These are phyloP conservation scores for Lichtheimia hyalospora DNA, from an alignment of 371 early-diverging fungal genomes.

Conservation along the genomic window DNA sequence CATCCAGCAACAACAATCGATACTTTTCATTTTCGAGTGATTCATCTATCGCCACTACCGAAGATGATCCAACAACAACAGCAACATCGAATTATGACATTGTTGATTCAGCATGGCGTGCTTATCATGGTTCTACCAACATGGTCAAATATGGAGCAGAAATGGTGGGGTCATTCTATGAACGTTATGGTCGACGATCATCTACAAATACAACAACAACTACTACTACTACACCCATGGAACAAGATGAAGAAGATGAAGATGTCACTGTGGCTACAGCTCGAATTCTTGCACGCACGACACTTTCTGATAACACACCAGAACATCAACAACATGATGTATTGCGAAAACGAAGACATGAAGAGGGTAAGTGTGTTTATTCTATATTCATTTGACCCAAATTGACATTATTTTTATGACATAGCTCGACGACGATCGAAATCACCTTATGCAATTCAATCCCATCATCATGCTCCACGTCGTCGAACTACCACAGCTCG, in stretches of 20 bases:
- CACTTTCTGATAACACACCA: slow-evolving; percentile 22
- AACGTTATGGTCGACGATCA: slow-evolving; percentile 31
- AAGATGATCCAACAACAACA: slow-evolving; percentile 16
- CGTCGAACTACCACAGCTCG: background rate
- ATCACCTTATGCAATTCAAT: slow-evolving; percentile 1
- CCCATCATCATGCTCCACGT: background rate
- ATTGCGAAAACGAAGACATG: slow-evolving; percentile 8
- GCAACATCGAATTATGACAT: slow-evolving; percentile 65
- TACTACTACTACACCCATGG: too few relatives aligned
- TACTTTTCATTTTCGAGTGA: slow-evolving; percentile 27
- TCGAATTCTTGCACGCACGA: slow-evolving; percentile 31
- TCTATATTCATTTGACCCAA: background rate
- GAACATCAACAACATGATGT: slow-evolving; percentile 5
- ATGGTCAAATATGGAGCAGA: slow-evolving; percentile 66
- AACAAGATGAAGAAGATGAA: slow-evolving; percentile 23
- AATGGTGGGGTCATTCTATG: slow-evolving; percentile 72
- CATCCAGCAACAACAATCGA: slow-evolving; percentile 3
- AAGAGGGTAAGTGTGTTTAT: slow-evolving; percentile 1
- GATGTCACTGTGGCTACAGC: slow-evolving; percentile 38
- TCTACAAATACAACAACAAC: background rate
- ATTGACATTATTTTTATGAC: background rate
- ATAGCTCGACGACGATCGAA: background rate
- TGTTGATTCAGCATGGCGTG: slow-evolving; percentile 74
- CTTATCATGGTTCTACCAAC: slow-evolving; percentile 72
- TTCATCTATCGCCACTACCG: slow-evolving; percentile 18